These are phyloP conservation scores for Trametes punicea DNA, from an alignment of 768 basidiomycete species.

Conservation along the genomic window DNA sequence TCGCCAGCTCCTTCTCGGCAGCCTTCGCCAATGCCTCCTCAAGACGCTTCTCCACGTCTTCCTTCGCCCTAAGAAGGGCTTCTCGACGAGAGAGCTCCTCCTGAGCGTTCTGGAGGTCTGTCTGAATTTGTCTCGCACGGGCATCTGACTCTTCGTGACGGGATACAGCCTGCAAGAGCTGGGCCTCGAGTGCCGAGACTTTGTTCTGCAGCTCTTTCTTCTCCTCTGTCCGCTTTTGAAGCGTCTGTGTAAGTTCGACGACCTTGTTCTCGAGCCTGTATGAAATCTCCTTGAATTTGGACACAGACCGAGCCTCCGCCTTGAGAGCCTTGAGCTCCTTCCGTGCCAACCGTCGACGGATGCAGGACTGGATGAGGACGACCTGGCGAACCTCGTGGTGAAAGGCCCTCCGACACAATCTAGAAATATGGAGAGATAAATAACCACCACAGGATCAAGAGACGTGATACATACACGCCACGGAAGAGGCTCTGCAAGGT, in stretches of 20 bases:
- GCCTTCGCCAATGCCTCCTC: constrained; percentile 74
- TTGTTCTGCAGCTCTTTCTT: constrained; percentile 82
- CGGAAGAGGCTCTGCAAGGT: constrained; percentile 80
- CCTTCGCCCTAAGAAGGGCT: constrained; percentile 71
- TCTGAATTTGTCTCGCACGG: constrained; percentile 68
- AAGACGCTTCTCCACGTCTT: constrained; percentile 72
- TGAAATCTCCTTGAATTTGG: constrained; percentile 98
- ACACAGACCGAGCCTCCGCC: constrained; percentile 93
- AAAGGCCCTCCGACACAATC: constrained; percentile 53
- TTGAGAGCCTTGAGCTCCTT: constrained; percentile 81
- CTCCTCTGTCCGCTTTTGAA: constrained; percentile 88
- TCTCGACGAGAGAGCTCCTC: constrained; percentile 69
- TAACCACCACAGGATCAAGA: constrained; percentile 5
- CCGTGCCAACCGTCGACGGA: constrained; percentile 84
- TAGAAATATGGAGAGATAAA: constrained; percentile 29
- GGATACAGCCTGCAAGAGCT: constrained; percentile 79
- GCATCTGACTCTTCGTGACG: constrained; percentile 86
- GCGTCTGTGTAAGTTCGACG: constrained; percentile 91
- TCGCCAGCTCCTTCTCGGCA: constrained; percentile 79
- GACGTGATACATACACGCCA: constrained; percentile 67
- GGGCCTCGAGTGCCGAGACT: constrained; percentile 76
- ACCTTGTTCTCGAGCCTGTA: constrained; percentile 99
- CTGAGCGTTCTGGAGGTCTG: constrained; percentile 66
- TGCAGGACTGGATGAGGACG: constrained; percentile 85
- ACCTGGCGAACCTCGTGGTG: constrained; percentile 65